Base-by-base conservation (phyloP, 257 asterid species). In the Capsicum baccatum region DNA sequence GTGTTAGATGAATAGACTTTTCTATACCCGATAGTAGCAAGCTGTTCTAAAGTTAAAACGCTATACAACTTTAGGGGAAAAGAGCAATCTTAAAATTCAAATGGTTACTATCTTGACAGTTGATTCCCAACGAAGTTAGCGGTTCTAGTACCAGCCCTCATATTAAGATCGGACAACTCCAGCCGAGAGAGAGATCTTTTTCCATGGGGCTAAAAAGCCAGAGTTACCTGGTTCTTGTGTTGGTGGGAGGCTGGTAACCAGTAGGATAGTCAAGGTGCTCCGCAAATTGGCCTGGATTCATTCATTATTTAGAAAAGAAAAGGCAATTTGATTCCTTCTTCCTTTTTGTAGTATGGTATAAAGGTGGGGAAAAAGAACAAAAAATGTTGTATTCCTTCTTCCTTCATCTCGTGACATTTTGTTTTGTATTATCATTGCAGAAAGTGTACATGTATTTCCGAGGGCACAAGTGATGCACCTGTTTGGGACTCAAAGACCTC, bases 371-470 rank as follows among this genome's bases (percentile, higher is more conserved):
- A 0, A 6, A 12, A 10, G 12, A 19, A 4, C 33, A 39, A 70
- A 9, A n/a, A 47, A 9, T 74, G 42, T 13, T 21, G 81, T 17
- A 26, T 50, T 52, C 62, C 3, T 4, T 74, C 44, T 71, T 21
- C 48, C 8, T 33, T 26, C 63, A 54, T 52, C 81, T 76, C 26
- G n/a, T 76, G 21, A 74, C 26, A 48, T 76, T 62, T 67, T 73
- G 21, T 63, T 57, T 54, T 60, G 70, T 66, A 21, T 37, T 50
- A 50, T 52, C 64, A 50, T 56, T 87, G 94, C 98, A 96, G 99
- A 93, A 92, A 94, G 90, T 96, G 55, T 96, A 96, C 76, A 69
- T 90, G 84, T 92, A 88, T 87, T 96, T 96, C 94, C 90, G 99
- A 81, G 99, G 99, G 70, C 70, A 93, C 79, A 92, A 92, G 92